Percentiles rank a stretch among this genome's conserved stretches.
Evolutionary conservation across 768 basidiomycete genomes (phyloP).

Genomic region (Psilocybe azurescens): DNA sequence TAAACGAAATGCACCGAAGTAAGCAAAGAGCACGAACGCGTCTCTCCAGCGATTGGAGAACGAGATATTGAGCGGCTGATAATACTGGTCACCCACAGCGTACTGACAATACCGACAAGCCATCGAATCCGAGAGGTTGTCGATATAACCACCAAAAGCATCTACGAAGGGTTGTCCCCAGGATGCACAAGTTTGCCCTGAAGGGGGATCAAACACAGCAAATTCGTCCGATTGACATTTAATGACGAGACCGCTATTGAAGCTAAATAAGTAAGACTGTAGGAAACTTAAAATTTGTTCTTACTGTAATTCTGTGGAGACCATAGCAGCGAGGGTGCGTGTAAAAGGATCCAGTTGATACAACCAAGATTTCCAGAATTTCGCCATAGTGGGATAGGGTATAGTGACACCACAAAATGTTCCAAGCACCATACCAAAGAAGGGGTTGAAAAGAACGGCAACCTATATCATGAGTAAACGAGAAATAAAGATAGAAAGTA

Average conservation of each 20-base stretch:
- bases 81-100: conserved; percentile 72
- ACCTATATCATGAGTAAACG: conserved; percentile 41
- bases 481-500: conserved; percentile 27
- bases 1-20: conserved; percentile 46
- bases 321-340: conserved; percentile 70
- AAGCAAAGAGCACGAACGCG: conserved; percentile 67
- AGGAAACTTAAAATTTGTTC: conserved; percentile 13
- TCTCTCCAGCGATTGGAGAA: conserved; percentile 73
- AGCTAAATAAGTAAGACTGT: conserved; percentile 8
- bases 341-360: conserved; percentile 78
- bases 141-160: conserved; percentile 73
- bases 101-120: conserved; percentile 80
- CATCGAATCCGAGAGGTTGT: conserved; percentile 62
- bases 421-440: conserved; percentile 64
- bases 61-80: conserved; percentile 66
- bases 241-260: conserved; percentile 61
- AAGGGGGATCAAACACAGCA: conserved; percentile 71
- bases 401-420: conserved; percentile 86
- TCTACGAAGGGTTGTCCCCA: conserved; percentile 75
- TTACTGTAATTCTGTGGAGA: conserved; percentile 79
- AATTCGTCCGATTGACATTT: conserved; percentile 73
- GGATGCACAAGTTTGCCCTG: conserved; percentile 69
- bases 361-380: conserved; percentile 79
- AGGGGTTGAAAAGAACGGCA: conserved; percentile 83
- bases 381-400: conserved; percentile 63